Conservation (phyloP, 441 rosid species). For the Capsella rubella region DNA sequence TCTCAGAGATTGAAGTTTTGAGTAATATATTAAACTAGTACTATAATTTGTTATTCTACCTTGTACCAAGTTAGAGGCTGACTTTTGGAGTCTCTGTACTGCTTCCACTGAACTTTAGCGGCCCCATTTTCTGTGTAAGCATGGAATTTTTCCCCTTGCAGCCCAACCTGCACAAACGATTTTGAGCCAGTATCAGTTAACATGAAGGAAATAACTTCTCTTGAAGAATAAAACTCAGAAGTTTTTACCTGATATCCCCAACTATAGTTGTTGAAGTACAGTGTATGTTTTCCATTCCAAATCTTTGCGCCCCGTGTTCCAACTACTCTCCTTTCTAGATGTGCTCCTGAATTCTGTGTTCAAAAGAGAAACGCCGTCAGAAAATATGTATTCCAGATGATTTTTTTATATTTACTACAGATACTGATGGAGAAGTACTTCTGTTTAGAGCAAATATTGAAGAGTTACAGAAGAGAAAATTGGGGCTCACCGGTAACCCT, state of each 20-base stretch:
- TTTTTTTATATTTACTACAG: background rate
- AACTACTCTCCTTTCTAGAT: constrained; percentile 62
- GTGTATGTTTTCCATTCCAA: constrained; percentile 47
- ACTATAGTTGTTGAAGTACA: constrained; percentile 44
- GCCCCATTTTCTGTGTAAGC: constrained; percentile 51
- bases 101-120: constrained; percentile 55
- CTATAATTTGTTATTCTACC: constrained; percentile 49
- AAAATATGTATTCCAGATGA: constrained; percentile 22
- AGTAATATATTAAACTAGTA: constrained; percentile 9
- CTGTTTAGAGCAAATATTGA: constrained; percentile 13
- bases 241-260: constrained; percentile 89
- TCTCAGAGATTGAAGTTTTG: constrained; percentile 16
- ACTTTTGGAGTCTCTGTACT: constrained; percentile 39
- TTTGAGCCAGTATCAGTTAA: constrained; percentile 31
- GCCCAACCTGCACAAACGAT: constrained; percentile 59
- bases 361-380: constrained; percentile 26
- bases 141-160: constrained; percentile 56
- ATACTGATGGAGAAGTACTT: constrained; percentile 26
- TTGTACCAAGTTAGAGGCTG: constrained; percentile 74
- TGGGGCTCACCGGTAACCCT: constrained; percentile 69
- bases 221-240: constrained; percentile 15
- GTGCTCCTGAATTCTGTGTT: constrained; percentile 77
- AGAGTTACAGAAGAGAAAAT: constrained; percentile 12
- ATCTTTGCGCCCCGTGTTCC: constrained; percentile 62
- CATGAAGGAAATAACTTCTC: constrained; percentile 22